Conservation (phyloP, 306 rosid species). For the Glycine latifolia region DNA sequence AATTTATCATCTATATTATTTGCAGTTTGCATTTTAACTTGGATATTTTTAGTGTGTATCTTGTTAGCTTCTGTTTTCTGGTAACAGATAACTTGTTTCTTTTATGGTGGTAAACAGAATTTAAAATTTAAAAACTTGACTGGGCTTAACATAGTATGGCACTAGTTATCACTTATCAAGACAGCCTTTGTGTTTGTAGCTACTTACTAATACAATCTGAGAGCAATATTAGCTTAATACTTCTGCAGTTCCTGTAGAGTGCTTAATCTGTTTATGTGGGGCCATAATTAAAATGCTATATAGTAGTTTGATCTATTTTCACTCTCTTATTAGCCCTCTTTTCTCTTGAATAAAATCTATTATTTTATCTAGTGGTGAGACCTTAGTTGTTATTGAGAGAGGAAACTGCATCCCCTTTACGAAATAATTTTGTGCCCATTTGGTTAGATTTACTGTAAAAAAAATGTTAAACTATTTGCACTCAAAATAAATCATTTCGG, state of each 20-base stretch:
- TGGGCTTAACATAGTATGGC: neutral
- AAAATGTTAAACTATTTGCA: too few relatives aligned
- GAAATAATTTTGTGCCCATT: neutral
- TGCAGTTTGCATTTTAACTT: neutral
- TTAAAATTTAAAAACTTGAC: too few relatives aligned
- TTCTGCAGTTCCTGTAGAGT: neutral
- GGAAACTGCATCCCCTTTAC: neutral
- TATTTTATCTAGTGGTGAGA: constrained; percentile 1
- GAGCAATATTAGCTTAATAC: neutral
- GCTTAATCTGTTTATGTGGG: neutral
- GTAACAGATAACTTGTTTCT: constrained; percentile 13
- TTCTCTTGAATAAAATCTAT: constrained; percentile 8
- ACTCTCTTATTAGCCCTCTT: neutral
- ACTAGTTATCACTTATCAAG: constrained; percentile 3
- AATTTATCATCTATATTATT: constrained; percentile 2
- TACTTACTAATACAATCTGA: constrained; percentile 23
- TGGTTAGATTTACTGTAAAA: neutral
- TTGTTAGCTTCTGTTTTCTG: neutral
- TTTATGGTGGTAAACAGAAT: neutral
- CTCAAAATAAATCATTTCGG: too few relatives aligned
- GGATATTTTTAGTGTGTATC: neutral
- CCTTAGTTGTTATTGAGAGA: neutral
- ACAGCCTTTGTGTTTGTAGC: neutral
- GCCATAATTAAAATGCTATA: neutral
- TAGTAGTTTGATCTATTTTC: constrained; percentile 11